Evolutionary conservation across 805 yeast species (phyloP), one percentile per base, ranked within the genome.

Genomic region (Pichia exigua): DNA sequence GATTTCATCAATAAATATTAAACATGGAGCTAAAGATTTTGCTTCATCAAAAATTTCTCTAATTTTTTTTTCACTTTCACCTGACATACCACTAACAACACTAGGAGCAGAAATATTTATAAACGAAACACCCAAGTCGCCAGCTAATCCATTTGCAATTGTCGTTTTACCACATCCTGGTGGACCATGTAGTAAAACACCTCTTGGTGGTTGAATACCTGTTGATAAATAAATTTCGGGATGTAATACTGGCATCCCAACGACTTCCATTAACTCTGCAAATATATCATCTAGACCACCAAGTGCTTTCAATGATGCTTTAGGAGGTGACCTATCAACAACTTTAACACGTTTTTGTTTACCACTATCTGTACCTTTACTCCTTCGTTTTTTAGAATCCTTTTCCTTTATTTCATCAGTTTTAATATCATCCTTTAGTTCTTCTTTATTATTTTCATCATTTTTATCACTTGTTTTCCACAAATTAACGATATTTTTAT

Each of bases 141-240:
- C 96, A 1, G 99, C 99, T 22, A 94, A 72, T 0, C 98, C 97
- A 66, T 90, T 90, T 3, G 99, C 99, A 49, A 94, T 83, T 43
- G 96, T 85, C 0, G 99, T 94, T 62, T 94, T 94, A 65, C 99
- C 99, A 73, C 99, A 94, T 17, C 99, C 99, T 2, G 98, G 99
- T 0, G 99, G 99, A 0, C 99, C 99, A 66, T 92, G 96, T 13
- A 92, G 68, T 17, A 92, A 70, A n/a, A 92, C 81, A 38, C 99
- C 99, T 52, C 97, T 75, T 20, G 98, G 96, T 18, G 97, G 97
- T 58, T 89, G 96, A 15, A 91, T 91, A 26, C 98, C 98, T 0
- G 96, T 85, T 9, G 91, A 76, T 24, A 73, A 57, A 64, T 88
- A 94, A 2, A 94, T 87, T 66, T 94, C 99, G 0, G 98, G 97